Conservation (phyloP, 1,139 yeast genomes). For the Casaregolazyma suthepensis region DNA sequence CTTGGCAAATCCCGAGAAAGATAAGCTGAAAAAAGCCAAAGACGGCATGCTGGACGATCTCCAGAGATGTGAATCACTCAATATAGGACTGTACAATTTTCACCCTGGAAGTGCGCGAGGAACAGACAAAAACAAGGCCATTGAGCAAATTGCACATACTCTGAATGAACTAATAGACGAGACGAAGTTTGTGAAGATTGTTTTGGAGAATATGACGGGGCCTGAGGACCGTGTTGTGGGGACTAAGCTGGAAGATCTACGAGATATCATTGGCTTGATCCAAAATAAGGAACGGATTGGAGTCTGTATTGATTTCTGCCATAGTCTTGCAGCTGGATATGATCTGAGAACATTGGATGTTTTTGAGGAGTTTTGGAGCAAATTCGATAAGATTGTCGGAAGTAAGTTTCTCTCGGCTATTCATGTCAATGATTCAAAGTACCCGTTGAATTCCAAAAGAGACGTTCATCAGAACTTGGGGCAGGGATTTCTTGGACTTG, state of each 20-base stretch:
- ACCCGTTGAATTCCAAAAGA: constrained; percentile 83
- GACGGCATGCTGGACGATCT: constrained; percentile 83
- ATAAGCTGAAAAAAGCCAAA: constrained; percentile 69
- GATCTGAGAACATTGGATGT: constrained; percentile 59
- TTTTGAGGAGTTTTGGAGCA: constrained; percentile 62
- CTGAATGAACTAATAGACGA: constrained; percentile 71
- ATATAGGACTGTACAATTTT: constrained; percentile 81
- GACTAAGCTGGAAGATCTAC: constrained; percentile 67
- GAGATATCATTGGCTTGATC: constrained; percentile 65
- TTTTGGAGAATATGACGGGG: constrained; percentile 97
- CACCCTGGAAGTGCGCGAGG: constrained; percentile 87
- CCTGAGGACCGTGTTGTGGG: constrained; percentile 83
- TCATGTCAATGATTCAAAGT: constrained; percentile 91
- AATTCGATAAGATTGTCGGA: constrained; percentile 71
- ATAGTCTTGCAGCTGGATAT: constrained; percentile 93
- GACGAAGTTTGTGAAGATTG: constrained; percentile 76
- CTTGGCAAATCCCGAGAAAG: constrained; percentile 82
- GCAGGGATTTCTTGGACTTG: constrained; percentile 81
- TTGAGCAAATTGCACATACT: constrained; percentile 63
- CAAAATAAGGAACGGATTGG: constrained; percentile 80
- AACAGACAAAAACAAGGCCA: constrained; percentile 59
- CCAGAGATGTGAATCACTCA: constrained; percentile 74
- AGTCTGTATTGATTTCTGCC: constrained; percentile 93
- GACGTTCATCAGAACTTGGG: constrained; percentile 92
- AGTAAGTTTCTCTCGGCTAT: constrained; percentile 67